These are phyloP conservation scores for Hemileccinum rubropunctum DNA, from an alignment of 768 basidiomycete species.

Conservation along the genomic window DNA sequence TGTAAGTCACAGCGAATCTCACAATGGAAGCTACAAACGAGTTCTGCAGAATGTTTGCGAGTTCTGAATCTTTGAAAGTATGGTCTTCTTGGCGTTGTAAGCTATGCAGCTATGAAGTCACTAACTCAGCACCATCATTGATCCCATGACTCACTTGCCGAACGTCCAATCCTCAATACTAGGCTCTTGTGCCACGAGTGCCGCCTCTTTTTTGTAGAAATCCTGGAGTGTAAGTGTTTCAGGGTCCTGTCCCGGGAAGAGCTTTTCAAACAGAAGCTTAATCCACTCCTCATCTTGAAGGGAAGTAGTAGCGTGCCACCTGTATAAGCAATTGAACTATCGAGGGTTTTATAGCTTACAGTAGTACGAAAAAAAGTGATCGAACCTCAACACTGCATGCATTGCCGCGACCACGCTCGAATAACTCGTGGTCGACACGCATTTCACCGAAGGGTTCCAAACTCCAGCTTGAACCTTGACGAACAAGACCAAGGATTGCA, in stretches of 20 bases:
- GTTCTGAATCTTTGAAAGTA: constrained; percentile 64
- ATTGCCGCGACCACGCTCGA: constrained; percentile 81
- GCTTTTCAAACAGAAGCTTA: constrained; percentile 39
- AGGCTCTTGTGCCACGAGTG: constrained; percentile 40
- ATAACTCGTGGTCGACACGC: constrained; percentile 54
- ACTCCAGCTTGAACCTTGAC: constrained; percentile 75
- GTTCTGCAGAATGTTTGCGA: constrained; percentile 63
- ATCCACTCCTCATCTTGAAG: constrained; percentile 71
- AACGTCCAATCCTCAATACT: constrained; percentile 65
- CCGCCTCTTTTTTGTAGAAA: constrained; percentile 46
- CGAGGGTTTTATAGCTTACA: neutral
- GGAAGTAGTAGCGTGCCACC: constrained; percentile 84
- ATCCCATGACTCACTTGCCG: constrained; percentile 42
- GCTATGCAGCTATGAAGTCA: constrained; percentile 34
- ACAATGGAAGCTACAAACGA: constrained; percentile 46
- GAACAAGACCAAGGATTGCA: constrained; percentile 72
- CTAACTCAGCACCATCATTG: neutral
- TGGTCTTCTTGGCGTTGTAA: constrained; percentile 57
- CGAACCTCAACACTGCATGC: constrained; percentile 77
- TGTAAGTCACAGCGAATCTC: neutral
- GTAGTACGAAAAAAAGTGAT: neutral
- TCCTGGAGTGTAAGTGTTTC: constrained; percentile 48
- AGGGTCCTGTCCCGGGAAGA: constrained; percentile 53
- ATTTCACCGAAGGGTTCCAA: constrained; percentile 76
- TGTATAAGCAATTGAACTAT: constrained; percentile 82